phyloP scores from a whole-genome alignment of 2,329 filamentous ascomycete genomes.

The Pyrenophora tritici-repentis region DNA sequence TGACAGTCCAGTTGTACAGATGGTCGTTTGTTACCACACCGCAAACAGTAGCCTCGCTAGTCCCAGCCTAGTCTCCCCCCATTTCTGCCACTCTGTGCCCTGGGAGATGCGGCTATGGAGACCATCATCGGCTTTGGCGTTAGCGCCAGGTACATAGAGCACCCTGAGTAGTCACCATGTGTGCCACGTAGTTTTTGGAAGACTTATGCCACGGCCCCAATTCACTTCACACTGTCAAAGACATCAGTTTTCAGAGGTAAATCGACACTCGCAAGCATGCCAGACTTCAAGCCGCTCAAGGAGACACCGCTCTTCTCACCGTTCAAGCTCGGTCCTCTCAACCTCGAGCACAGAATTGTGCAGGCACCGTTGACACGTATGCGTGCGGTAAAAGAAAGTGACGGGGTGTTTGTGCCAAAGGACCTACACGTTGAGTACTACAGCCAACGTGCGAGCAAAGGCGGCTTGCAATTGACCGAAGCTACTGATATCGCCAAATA shows the following conservation, averaged over 20 bases:
- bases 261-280: constrained; percentile 28
- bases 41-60: too few relatives aligned
- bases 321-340: constrained; percentile 39
- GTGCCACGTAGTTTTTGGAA: constrained; percentile 1
- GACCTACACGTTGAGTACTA: constrained; percentile 59
- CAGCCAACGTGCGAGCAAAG: constrained; percentile 58
- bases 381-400: constrained; percentile 56
- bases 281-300: constrained; percentile 39
- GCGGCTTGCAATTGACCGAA: constrained; percentile 65
- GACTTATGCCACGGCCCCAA: constrained; percentile 2
- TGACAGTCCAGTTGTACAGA: background rate
- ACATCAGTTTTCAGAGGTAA: background rate
- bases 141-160: constrained; percentile 37
- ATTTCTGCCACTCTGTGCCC: constrained; percentile 35
- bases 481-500: constrained; percentile 52
- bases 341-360: constrained; percentile 47
- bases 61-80: constrained; percentile 23
- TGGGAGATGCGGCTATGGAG: constrained; percentile 21
- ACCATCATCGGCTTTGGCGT: constrained; percentile 7
- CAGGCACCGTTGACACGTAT: constrained; percentile 51
- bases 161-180: constrained; percentile 22
- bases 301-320: constrained; percentile 41
- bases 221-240: background rate
- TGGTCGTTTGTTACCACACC: too few relatives aligned
- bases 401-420: constrained; percentile 52